These are phyloP conservation scores for Alternaria metachromatica DNA, from an alignment of 2,329 filamentous ascomycete genomes.

Conservation along the genomic window DNA sequence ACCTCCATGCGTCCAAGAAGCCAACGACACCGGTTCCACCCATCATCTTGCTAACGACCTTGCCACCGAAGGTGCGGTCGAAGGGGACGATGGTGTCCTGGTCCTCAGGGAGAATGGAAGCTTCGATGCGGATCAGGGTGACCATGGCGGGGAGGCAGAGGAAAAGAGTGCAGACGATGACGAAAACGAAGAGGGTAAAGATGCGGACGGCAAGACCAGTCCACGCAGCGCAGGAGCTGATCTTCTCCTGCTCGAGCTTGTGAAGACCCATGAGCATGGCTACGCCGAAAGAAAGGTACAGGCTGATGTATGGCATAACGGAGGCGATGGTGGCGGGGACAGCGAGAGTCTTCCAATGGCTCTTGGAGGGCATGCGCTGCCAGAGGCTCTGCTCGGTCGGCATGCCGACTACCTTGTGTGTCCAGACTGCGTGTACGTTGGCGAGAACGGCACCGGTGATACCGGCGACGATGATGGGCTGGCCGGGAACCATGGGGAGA, in stretches of 20 bases:
- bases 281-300: slow-evolving; percentile 58
- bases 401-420: slow-evolving; percentile 81
- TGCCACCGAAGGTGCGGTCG: slow-evolving; percentile 83
- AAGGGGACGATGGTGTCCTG: slow-evolving; percentile 88
- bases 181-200: slow-evolving; percentile 46
- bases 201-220: slow-evolving; percentile 51
- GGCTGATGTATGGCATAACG: slow-evolving; percentile 62
- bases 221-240: slow-evolving; percentile 43
- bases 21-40: slow-evolving; percentile 74
- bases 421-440: slow-evolving; percentile 78
- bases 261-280: slow-evolving; percentile 47
- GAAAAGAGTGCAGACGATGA: slow-evolving; percentile 64
- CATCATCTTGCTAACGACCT: slow-evolving; percentile 75
- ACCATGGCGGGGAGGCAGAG: slow-evolving; percentile 81
- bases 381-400: slow-evolving; percentile 66
- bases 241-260: slow-evolving; percentile 41
- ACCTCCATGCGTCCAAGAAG: slow-evolving; percentile 78
- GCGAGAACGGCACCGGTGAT: slow-evolving; percentile 67
- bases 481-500: slow-evolving; percentile 52
- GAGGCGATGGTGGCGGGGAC: slow-evolving; percentile 70
- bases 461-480: slow-evolving; percentile 61
- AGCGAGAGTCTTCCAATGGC: slow-evolving; percentile 71
- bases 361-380: slow-evolving; percentile 71
- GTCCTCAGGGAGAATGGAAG: slow-evolving; percentile 81
- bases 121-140: slow-evolving; percentile 81